Percentiles rank a stretch among this genome's conserved stretches.
phyloP scores from a whole-genome alignment of 2,329 filamentous ascomycete species.

The Clarireedia homoeocarpa region DNA sequence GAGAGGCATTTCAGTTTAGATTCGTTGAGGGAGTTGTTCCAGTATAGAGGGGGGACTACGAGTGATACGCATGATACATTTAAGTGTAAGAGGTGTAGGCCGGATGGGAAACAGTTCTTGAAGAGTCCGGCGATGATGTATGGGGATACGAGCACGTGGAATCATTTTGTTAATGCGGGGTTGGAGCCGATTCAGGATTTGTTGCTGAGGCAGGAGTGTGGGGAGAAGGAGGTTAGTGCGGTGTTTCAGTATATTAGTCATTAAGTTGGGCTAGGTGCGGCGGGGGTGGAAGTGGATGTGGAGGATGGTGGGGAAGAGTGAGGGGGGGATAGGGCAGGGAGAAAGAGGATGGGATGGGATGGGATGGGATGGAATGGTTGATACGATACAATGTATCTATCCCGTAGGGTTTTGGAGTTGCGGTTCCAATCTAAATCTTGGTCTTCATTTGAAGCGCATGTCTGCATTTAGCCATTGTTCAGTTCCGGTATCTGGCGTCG shows the following conservation, averaged over 20 bases:
- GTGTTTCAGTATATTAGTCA: slow-evolving; percentile 99
- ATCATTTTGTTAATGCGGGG: slow-evolving; percentile 82
- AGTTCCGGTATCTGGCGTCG: no score
- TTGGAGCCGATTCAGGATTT: slow-evolving; percentile 84
- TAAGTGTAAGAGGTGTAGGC: slow-evolving; percentile 91
- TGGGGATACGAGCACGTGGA: slow-evolving; percentile 98
- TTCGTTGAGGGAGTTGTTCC: slow-evolving; percentile 85
- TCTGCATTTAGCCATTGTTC: no score
- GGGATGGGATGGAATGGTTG: background rate
- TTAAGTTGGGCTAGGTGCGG: slow-evolving; percentile 28
- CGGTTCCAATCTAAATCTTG: no score
- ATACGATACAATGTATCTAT: no score
- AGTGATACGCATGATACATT: slow-evolving; percentile 98
- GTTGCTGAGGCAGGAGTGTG: slow-evolving; percentile 76
- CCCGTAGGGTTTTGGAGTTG: no score
- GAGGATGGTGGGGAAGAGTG: background rate
- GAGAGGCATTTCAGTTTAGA: slow-evolving; percentile 94
- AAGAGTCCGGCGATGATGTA: slow-evolving; percentile 95
- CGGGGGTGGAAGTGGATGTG: background rate
- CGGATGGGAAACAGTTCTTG: slow-evolving; percentile 77
- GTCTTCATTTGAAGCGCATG: no score
- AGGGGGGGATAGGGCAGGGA: background rate
- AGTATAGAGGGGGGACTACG: slow-evolving; percentile 75
- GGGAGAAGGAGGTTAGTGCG: slow-evolving; percentile 74
- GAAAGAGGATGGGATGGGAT: background rate